These are phyloP conservation scores for Yamadazyma scolyti DNA, from an alignment of 805 yeast genomes.

Conservation along the genomic window DNA sequence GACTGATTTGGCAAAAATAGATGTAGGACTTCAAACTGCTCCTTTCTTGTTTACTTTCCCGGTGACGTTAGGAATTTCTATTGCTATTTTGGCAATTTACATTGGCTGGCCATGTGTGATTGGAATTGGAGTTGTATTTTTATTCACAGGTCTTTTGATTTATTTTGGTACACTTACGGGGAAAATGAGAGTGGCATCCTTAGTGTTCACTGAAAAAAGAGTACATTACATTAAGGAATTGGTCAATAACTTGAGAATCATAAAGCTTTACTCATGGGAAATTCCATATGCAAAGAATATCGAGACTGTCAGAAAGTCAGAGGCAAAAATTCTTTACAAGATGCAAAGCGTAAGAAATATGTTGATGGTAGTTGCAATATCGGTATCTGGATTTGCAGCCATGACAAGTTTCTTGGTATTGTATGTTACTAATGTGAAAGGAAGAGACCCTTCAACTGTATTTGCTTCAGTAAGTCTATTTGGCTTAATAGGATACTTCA, in stretches of 20 bases:
- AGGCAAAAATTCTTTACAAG: conserved; percentile 55
- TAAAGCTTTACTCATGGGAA: conserved; percentile 92
- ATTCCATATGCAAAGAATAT: conserved; percentile 62
- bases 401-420: conserved; percentile 47
- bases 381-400: conserved; percentile 69
- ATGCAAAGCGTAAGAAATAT: conserved; percentile 66
- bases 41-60: conserved; percentile 64
- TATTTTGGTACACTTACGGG: conserved; percentile 49
- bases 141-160: conserved; percentile 48
- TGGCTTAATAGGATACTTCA: conserved; percentile 56
- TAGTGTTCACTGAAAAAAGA: conserved; percentile 68
- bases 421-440: conserved; percentile 23
- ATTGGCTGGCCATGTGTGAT: conserved; percentile 71
- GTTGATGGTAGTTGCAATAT: conserved; percentile 58
- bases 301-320: conserved; percentile 51
- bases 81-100: conserved; percentile 60
- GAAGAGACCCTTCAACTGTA: conserved; percentile 52
- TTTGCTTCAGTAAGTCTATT: conserved; percentile 71
- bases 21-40: conserved; percentile 65
- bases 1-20: conserved; percentile 77
- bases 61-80: conserved; percentile 55
- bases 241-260: conserved; percentile 69
- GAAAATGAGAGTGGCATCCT: conserved; percentile 51
- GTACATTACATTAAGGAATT: conserved; percentile 75
- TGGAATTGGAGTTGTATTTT: conserved; percentile 57